Evolutionary conservation across 768 basidiomycete species (phyloP).

Genomic region (Lentinula detonsa): DNA sequence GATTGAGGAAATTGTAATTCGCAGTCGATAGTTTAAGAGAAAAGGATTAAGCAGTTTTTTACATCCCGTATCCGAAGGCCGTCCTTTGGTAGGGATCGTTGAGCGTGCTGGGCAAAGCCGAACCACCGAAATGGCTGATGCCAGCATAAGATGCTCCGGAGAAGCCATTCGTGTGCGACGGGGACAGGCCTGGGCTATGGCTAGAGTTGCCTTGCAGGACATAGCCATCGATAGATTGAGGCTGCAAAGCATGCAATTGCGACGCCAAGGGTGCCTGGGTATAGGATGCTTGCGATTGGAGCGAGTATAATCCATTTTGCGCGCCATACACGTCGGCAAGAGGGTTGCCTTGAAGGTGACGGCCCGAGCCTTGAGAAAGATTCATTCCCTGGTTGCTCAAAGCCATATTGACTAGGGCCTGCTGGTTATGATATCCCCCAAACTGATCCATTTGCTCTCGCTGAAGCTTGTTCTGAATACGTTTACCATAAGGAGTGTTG

Average conservation of each 20-base stretch:
- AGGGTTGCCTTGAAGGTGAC: conserved; percentile 53
- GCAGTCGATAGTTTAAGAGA: background rate
- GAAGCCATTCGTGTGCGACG: conserved; percentile 52
- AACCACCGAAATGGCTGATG: conserved; percentile 47
- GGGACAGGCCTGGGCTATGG: conserved; percentile 58
- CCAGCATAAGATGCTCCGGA: conserved; percentile 46
- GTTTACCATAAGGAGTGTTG: conserved; percentile 99
- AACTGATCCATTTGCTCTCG: conserved; percentile 82
- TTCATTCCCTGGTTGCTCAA: conserved; percentile 54
- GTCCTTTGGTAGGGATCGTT: conserved; percentile 75
- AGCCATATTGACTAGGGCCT: conserved; percentile 52
- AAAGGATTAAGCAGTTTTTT: conserved; percentile 22
- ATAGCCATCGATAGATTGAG: conserved; percentile 75
- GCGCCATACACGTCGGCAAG: conserved; percentile 62
- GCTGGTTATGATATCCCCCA: conserved; percentile 55
- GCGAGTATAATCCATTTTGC: conserved; percentile 56
- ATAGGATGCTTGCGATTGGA: conserved; percentile 48
- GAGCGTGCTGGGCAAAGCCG: conserved; percentile 46
- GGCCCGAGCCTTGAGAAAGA: conserved; percentile 33
- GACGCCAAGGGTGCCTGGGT: conserved; percentile 50
- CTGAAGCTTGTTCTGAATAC: conserved; percentile 97
- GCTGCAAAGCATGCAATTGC: conserved; percentile 56
- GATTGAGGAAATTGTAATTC: conserved; percentile 24
- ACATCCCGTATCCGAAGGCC: conserved; percentile 77
- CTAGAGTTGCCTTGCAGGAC: conserved; percentile 69